Evolutionary conservation across 371 early-diverging fungal genomes (phyloP).

Genomic region (Lichtheimia ramosa): DNA sequence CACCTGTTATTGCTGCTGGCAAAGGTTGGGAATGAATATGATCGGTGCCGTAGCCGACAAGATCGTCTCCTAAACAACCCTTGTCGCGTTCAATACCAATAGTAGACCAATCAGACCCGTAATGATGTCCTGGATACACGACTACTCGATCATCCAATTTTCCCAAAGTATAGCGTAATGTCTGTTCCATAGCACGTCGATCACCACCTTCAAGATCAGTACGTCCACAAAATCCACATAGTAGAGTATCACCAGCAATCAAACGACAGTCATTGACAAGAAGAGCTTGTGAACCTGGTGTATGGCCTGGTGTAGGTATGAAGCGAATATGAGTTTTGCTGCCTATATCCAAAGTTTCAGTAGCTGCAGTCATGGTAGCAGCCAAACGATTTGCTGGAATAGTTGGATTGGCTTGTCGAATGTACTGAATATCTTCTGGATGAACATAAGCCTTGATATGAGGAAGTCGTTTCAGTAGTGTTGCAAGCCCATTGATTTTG

Average conservation of each 20-base stretch:
- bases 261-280: conserved; percentile 74
- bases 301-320: conserved; percentile 90
- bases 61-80: conserved; percentile 52
- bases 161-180: conserved; percentile 61
- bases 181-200: conserved; percentile 62
- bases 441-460: conserved; percentile 74
- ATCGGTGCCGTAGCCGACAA: conserved; percentile 44
- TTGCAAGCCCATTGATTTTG: conserved; percentile 75
- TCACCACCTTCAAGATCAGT: conserved; percentile 79
- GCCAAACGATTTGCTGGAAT: conserved; percentile 60
- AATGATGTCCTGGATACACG: conserved; percentile 87
- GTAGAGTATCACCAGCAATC: conserved; percentile 86
- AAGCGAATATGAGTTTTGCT: conserved; percentile 54
- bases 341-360: conserved; percentile 57
- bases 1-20: no score
- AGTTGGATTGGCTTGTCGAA: conserved; percentile 68
- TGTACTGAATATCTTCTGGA: conserved; percentile 71
- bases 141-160: conserved; percentile 65
- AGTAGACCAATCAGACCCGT: conserved; percentile 79
- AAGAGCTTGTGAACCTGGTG: conserved; percentile 83
- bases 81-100: conserved; percentile 62
- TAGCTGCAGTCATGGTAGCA: conserved; percentile 59
- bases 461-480: conserved; percentile 68
- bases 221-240: conserved; percentile 77
- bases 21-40: background rate